These are phyloP conservation scores for Coemansia sp. DNA, from an alignment of 192 early-diverging fungal species.

Conservation along the genomic window DNA sequence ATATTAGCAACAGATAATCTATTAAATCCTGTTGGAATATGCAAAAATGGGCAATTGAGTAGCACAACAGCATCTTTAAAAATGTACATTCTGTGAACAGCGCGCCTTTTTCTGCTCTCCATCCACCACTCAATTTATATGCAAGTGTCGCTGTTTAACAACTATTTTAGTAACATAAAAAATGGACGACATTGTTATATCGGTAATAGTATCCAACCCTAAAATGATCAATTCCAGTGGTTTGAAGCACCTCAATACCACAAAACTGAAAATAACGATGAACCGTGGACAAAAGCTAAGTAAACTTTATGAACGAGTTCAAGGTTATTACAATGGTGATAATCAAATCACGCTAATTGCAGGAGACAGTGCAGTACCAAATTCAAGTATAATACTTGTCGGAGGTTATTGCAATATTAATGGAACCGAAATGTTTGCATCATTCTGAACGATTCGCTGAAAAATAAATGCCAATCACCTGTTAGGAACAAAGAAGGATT, in stretches of 20 bases:
- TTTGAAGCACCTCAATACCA: background rate
- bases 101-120: no score
- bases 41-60: no score
- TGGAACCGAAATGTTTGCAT: background rate
- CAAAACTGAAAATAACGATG: background rate
- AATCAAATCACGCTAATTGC: background rate
- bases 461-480: no score
- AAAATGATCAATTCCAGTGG: background rate
- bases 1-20: no score
- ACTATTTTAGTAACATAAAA: background rate
- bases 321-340: background rate
- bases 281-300: background rate
- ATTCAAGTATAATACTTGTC: background rate
- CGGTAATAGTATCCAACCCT: background rate
- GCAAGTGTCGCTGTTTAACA: background rate
- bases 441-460: background rate
- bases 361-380: background rate
- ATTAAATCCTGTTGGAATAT: no score
- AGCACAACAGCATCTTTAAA: no score
- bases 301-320: background rate
- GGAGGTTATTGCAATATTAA: background rate
- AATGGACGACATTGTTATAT: background rate
- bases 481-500: no score
- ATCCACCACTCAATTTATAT: background rate
- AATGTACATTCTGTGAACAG: no score